phyloP scores from a whole-genome alignment of 106 monocot species.

The Apostasia ramifera region DNA sequence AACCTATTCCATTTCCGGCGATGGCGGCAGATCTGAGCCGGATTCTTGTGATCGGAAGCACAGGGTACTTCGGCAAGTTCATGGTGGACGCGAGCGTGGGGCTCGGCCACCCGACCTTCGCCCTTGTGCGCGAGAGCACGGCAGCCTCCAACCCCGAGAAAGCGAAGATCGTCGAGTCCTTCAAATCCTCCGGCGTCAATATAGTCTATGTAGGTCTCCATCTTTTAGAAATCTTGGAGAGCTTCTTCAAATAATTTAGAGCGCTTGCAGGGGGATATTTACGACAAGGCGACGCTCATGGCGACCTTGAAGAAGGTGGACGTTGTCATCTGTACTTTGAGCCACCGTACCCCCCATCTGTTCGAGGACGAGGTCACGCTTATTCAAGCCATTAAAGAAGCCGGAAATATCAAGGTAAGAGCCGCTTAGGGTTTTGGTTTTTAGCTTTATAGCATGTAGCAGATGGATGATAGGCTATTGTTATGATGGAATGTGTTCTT shows the following conservation, averaged over 20 bases:
- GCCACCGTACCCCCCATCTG: slow-evolving; percentile 8
- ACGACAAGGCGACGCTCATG: not conserved
- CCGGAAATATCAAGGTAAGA: slow-evolving; percentile 9
- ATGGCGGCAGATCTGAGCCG: slow-evolving; percentile 5
- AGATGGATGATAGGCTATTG: too few species aligned
- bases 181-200: slow-evolving; percentile 17
- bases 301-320: slow-evolving; percentile 5
- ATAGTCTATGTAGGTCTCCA: slow-evolving; percentile 9
- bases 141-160: slow-evolving; percentile 4
- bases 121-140: slow-evolving; percentile 9
- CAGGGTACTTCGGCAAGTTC: slow-evolving; percentile 27
- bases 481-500: too few species aligned
- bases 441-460: too few species aligned
- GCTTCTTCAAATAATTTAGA: not conserved
- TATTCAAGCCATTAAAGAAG: slow-evolving; percentile 10
- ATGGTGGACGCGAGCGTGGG: slow-evolving; percentile 18
- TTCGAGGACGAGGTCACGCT: slow-evolving; percentile 8
- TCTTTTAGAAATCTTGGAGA: not conserved
- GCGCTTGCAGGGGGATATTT: slow-evolving; percentile 4
- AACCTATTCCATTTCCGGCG: too few species aligned
- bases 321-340: slow-evolving; percentile 2
- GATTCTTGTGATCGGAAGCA: slow-evolving; percentile 22
- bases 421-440: too few species aligned
- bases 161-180: slow-evolving; percentile 18
- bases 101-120: slow-evolving; percentile 20